These are phyloP conservation scores for Hygrophorus russula DNA, from an alignment of 768 basidiomycete species.

Conservation along the genomic window DNA sequence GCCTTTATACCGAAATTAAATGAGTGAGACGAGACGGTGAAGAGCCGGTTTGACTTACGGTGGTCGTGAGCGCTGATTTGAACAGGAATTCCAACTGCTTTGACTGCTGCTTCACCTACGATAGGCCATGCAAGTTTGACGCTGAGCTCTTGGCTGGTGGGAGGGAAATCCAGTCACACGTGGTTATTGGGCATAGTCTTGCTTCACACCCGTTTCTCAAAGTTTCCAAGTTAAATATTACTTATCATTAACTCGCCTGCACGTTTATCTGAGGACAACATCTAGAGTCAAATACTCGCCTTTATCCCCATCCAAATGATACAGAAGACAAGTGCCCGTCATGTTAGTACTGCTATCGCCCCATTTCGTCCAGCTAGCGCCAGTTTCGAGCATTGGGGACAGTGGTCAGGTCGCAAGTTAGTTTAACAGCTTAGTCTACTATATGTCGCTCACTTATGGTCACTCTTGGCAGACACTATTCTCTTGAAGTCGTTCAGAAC, in stretches of 20 bases:
- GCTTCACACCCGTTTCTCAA: neutral
- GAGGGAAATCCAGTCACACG: neutral
- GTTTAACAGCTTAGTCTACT: slow-evolving; percentile 15
- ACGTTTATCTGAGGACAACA: no score
- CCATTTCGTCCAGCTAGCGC: slow-evolving; percentile 24
- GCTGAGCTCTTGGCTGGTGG: slow-evolving; percentile 2
- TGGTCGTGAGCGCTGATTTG: no score
- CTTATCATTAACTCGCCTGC: neutral
- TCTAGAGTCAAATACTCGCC: neutral
- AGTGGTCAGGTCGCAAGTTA: slow-evolving; percentile 56
- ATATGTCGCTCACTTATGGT: slow-evolving; percentile 8
- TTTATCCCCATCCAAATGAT: slow-evolving; percentile 34
- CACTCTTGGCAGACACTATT: slow-evolving; percentile 49
- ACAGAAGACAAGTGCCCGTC: slow-evolving; percentile 46
- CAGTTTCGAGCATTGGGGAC: slow-evolving; percentile 55
- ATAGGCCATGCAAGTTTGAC: neutral
- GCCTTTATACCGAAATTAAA: no score
- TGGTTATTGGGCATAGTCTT: no score
- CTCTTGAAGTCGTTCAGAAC: slow-evolving; percentile 78
- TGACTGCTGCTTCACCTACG: no score
- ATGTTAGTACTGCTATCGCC: slow-evolving; percentile 19
- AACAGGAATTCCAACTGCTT: no score
- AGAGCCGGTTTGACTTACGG: no score
- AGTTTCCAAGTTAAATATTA: neutral
- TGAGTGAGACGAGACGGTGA: no score